These are phyloP conservation scores for Lactarius trivialis DNA, from an alignment of 768 basidiomycete genomes.

Conservation along the genomic window DNA sequence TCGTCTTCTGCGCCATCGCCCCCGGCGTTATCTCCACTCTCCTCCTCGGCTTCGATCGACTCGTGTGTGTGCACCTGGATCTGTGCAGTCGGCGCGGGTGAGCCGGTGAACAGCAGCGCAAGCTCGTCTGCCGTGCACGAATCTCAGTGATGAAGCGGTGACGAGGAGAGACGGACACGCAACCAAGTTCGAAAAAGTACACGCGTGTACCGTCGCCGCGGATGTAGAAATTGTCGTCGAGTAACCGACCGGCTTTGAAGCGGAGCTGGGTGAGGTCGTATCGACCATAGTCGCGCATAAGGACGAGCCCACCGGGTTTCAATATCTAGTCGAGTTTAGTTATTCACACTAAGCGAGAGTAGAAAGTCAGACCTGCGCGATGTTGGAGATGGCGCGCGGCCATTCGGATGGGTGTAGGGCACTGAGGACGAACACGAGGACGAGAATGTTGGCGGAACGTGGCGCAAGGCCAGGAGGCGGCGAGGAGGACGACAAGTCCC, in stretches of 20 bases:
- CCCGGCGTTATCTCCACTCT: conserved; percentile 31
- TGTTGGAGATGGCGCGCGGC: conserved; percentile 72
- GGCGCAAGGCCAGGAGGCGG: conserved; percentile 60
- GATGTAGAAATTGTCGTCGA: conserved; percentile 93
- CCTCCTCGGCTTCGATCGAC: conserved; percentile 29
- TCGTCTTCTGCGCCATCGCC: background rate
- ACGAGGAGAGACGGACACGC: background rate
- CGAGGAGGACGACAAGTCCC: conserved; percentile 74
- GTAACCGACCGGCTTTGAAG: conserved; percentile 80
- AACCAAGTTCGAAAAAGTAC: conserved; percentile 91
- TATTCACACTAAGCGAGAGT: background rate
- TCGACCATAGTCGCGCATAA: conserved; percentile 92
- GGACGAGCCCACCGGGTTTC: conserved; percentile 78
- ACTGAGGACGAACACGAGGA: conserved; percentile 91
- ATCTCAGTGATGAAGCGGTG: background rate
- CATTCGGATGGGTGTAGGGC: conserved; percentile 94
- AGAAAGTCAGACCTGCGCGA: conserved; percentile 50
- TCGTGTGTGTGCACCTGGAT: conserved; percentile 27
- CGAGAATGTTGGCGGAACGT: conserved; percentile 74
- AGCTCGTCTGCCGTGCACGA: conserved; percentile 53
- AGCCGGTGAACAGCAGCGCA: conserved; percentile 71
- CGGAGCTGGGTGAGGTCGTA: conserved; percentile 92
- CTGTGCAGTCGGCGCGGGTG: conserved; percentile 32
- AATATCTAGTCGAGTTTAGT: conserved; percentile 51
- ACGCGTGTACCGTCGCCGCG: conserved; percentile 96